A percentile compares a stretch with the other conserved stretches of the same genome.
phyloP scores from a whole-genome alignment of 495 filamentous ascomycete species.

The Cenococcum geophilum region DNA sequence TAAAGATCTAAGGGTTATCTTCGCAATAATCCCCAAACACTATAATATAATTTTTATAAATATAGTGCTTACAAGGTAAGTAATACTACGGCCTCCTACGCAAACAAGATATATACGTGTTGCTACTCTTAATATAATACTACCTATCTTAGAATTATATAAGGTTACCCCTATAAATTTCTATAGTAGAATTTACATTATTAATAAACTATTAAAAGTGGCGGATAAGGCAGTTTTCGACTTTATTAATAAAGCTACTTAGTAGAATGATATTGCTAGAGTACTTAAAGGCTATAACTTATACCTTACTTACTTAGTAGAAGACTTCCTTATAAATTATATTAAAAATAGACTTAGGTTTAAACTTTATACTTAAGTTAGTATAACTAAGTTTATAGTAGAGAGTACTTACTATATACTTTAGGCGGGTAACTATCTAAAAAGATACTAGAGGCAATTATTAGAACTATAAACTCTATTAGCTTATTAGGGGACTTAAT shows the following conservation, averaged over 20 bases:
- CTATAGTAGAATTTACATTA: conserved; percentile 4
- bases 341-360: not conserved
- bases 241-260: conserved; percentile 15
- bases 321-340: too few relatives aligned
- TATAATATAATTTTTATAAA: conserved; percentile 12
- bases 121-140: conserved; percentile 10
- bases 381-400: conserved; percentile 16
- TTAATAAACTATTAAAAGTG: conserved; percentile 10
- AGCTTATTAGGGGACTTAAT: too few relatives aligned
- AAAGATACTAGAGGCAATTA: too few relatives aligned
- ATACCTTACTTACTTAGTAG: too few relatives aligned
- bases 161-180: conserved; percentile 9
- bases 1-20: conserved; percentile 25
- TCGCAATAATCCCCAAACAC: conserved; percentile 8
- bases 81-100: conserved; percentile 3
- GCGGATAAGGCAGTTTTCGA: conserved; percentile 5
- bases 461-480: too few relatives aligned
- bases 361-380: conserved; percentile 21
- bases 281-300: too few relatives aligned
- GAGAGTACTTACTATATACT: too few relatives aligned
- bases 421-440: too few relatives aligned
- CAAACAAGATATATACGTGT: conserved; percentile 5
- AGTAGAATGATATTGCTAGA: conserved; percentile 11
- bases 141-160: conserved; percentile 7
- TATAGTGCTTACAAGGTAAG: conserved; percentile 9